Percentiles rank a stretch among this genome's conserved stretches.
Conservation (phyloP, 2,329 filamentous ascomycete genomes). For the Proliferodiscus dingleyae region DNA sequence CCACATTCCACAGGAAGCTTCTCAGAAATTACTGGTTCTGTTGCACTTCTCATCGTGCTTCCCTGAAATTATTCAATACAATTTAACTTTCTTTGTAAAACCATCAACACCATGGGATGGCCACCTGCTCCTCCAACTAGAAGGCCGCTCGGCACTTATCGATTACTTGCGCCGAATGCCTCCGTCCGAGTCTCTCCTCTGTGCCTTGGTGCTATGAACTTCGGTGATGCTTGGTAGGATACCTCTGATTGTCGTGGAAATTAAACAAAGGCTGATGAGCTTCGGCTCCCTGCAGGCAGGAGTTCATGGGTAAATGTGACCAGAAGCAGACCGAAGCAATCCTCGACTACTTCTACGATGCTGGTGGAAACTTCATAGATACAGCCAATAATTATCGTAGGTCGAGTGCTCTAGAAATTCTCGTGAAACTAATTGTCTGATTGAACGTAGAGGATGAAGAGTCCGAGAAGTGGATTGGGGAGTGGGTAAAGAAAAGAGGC, state of each 20-base stretch:
- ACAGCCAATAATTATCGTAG: conserved; percentile 60
- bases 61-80: too few relatives aligned
- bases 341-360: conserved; percentile 50
- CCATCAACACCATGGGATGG: conserved; percentile 18
- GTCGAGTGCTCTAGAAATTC: neutral
- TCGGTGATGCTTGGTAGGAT: conserved; percentile 50
- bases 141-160: conserved; percentile 59
- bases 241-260: neutral
- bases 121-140: conserved; percentile 35
- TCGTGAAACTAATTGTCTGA: conserved; percentile 44
- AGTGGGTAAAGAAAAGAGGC: conserved; percentile 63
- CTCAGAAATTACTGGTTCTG: too few relatives aligned
- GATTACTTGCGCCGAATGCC: conserved; percentile 61
- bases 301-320: conserved; percentile 59
- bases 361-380: conserved; percentile 66
- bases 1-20: neutral
- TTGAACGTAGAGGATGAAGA: conserved; percentile 52
- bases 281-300: conserved; percentile 36
- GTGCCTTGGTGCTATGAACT: conserved; percentile 61
- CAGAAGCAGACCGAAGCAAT: conserved; percentile 52
- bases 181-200: conserved; percentile 63
- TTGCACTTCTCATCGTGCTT: neutral
- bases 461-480: conserved; percentile 62
- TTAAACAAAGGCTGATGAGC: neutral
- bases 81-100: neutral